phyloP scores from a whole-genome alignment of 768 basidiomycete species.

The Sarcomyxa edulis region DNA sequence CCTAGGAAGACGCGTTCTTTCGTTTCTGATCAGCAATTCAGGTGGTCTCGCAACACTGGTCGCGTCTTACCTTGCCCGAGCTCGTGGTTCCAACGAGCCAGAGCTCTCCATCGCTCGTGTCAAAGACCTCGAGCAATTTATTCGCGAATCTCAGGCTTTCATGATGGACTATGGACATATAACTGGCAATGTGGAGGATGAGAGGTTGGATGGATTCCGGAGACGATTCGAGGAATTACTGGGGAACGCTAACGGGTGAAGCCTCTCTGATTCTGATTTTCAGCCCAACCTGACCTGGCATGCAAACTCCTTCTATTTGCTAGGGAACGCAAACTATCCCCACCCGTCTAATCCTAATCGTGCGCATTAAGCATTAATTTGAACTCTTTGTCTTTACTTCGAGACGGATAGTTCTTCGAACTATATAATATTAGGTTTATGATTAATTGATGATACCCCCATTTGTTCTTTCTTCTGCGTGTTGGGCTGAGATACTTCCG shows the following conservation, averaged over 20 bases:
- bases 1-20: neutral
- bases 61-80: constrained; percentile 68
- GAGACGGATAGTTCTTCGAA: too few species aligned
- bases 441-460: too few species aligned
- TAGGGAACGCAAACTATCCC: constrained; percentile 9
- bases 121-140: constrained; percentile 61
- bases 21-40: constrained; percentile 14
- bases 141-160: constrained; percentile 58
- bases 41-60: constrained; percentile 65
- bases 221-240: constrained; percentile 41
- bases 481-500: too few species aligned
- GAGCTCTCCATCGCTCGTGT: constrained; percentile 51
- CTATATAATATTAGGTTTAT: too few species aligned
- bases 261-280: too few species aligned
- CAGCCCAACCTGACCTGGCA: too few species aligned
- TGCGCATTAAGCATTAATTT: too few species aligned
- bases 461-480: too few species aligned
- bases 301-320: neutral
- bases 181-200: constrained; percentile 27
- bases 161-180: constrained; percentile 50
- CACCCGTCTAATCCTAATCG: constrained; percentile 7
- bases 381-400: too few species aligned
- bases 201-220: constrained; percentile 29
- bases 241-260: constrained; percentile 33
- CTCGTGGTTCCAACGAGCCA: constrained; percentile 66